These are phyloP conservation scores for Jackrogersella multiformis DNA, from an alignment of 495 filamentous ascomycete species.

Conservation along the genomic window DNA sequence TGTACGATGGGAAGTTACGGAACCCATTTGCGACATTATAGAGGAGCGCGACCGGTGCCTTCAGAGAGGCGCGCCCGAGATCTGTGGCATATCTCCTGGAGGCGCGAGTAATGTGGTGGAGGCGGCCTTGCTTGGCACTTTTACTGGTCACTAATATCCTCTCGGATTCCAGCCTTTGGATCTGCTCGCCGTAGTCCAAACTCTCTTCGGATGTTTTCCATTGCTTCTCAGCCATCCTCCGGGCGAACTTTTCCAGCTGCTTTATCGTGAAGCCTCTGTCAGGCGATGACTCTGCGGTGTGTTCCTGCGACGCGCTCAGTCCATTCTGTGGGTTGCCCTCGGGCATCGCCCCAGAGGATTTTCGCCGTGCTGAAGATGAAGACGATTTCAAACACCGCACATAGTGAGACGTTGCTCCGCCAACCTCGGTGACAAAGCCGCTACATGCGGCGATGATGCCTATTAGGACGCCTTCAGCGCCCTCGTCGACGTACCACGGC, in stretches of 20 bases:
- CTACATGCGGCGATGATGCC: constrained; percentile 68
- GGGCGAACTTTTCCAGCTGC: constrained; percentile 33
- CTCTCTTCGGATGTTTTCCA: not conserved
- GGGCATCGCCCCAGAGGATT: not conserved
- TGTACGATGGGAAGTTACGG: constrained; percentile 21
- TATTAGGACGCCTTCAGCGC: constrained; percentile 63
- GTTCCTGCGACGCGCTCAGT: not conserved
- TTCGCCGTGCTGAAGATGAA: not conserved
- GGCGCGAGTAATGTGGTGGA: constrained; percentile 28
- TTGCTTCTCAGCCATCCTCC: constrained; percentile 34
- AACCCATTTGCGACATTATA: constrained; percentile 48
- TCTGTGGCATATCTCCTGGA: constrained; percentile 33
- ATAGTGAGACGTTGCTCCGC: constrained; percentile 69
- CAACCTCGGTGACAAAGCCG: constrained; percentile 66
- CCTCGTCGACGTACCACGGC: constrained; percentile 67
- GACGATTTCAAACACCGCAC: constrained; percentile 54
- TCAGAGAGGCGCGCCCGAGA: constrained; percentile 28
- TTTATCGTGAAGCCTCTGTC: constrained; percentile 16
- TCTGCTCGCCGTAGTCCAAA: not conserved
- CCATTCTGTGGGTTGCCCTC: not conserved
- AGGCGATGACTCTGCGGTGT: not conserved
- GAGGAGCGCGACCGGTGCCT: constrained; percentile 42
- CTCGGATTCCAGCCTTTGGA: not conserved
- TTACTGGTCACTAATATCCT: not conserved
- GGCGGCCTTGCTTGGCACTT: constrained; percentile 25